Base-by-base conservation (phyloP, 257 asterid genomes). In the Salvia hispanica region DNA sequence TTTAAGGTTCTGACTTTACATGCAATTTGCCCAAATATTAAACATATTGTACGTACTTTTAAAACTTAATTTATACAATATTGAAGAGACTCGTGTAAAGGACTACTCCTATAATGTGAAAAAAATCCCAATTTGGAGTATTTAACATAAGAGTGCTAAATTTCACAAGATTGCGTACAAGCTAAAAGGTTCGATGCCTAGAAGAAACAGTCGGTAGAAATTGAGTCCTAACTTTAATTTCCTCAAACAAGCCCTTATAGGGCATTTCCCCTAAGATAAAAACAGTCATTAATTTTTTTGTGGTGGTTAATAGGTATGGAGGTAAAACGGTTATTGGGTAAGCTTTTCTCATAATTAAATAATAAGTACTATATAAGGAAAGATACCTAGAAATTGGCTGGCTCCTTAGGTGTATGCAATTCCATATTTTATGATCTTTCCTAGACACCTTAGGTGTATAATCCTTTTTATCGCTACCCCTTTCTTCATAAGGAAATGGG, bases 401-500 rank as follows among this genome's bases (percentile, higher is more conserved):
- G 44, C 43, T 7, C 3, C 44, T 33, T 56, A 56, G 62, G 62
- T 28, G 66, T 60, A 60, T 39, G 45, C 51, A 60, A 4, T 2
- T 15, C 51, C 66, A 39, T 33, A 60, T 60, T 60, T 37, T 60
- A 37, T 39, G 36, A 60, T 60, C 14, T 5, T 60, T 40, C 10
- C 9, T 9, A 9, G 12, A 18, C 18, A 18, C 9, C 36, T 15
- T 42, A n/a, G n/a, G n/a, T 18, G 52, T 60, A 18, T 18, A 47
- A 14, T 47, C 43, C 5, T 13, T 54, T 18, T 13, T 13, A 64
- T 64, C 21, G 21, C 15, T 13, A 64, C 33, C 9, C 36, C 9
- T 28, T 51, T 51, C 11, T 64, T 1, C 71, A 11, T 51, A 36
- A 15, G 15, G 4, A 51, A 36, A 36, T 66, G 60, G 21, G 51